phyloP scores from a whole-genome alignment of 129 eudicot species.

The Arctium minus region DNA sequence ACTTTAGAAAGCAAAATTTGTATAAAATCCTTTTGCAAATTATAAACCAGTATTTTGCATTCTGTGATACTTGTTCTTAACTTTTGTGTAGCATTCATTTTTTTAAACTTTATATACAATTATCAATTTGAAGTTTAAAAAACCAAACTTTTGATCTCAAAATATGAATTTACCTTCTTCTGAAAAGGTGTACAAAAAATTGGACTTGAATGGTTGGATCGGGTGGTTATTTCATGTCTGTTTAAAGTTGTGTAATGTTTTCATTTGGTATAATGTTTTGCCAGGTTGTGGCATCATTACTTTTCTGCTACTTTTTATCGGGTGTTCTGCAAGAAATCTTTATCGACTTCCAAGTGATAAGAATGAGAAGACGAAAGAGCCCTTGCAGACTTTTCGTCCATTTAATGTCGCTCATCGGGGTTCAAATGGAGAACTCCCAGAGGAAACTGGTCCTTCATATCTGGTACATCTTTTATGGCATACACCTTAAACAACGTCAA shows the following conservation, averaged over 20 bases:
- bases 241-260: conserved; percentile 1
- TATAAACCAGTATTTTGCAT: background rate
- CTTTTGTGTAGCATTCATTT: background rate
- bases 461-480: conserved; percentile 44
- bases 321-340: conserved; percentile 66
- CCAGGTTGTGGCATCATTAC: conserved; percentile 52
- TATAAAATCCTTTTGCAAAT: background rate
- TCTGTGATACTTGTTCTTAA: background rate
- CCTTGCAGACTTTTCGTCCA: conserved; percentile 89
- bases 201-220: background rate
- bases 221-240: background rate
- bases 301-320: conserved; percentile 59
- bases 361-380: conserved; percentile 44
- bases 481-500: background rate
- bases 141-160: background rate
- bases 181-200: background rate
- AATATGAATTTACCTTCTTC: background rate
- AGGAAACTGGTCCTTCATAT: conserved; percentile 81
- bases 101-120: background rate
- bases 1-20: background rate
- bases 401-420: conserved; percentile 95
- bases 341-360: conserved; percentile 83
- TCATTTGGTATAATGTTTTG: background rate
- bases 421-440: conserved; percentile 95
- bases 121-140: background rate